A percentile compares a stretch with the other conserved stretches of the same genome.
These are phyloP conservation scores for Trichoderma erinaceum DNA, from an alignment of 495 filamentous ascomycete genomes.

Conservation along the genomic window DNA sequence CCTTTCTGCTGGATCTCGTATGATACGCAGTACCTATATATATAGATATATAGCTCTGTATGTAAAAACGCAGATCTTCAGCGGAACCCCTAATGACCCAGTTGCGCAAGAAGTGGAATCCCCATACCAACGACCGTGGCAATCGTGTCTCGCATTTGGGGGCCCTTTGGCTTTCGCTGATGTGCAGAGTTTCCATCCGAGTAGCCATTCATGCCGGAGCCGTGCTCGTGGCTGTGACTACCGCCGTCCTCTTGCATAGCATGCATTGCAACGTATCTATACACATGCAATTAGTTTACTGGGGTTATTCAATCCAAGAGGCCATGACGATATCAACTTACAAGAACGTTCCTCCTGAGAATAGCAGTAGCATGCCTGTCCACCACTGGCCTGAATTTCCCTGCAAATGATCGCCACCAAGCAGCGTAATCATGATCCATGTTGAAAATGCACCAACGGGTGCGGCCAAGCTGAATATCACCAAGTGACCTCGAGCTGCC, in stretches of 20 bases:
- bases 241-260: constrained; percentile 81
- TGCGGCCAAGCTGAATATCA: constrained; percentile 87
- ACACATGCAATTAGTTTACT: constrained; percentile 19
- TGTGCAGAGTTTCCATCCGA: constrained; percentile 47
- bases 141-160: constrained; percentile 58
- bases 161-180: constrained; percentile 44
- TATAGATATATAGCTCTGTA: neutral
- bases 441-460: constrained; percentile 80
- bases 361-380: constrained; percentile 86
- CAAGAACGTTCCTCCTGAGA: constrained; percentile 94
- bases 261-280: constrained; percentile 95
- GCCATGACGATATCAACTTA: constrained; percentile 40
- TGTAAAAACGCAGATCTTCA: neutral
- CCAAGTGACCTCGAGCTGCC: constrained; percentile 73
- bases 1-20: neutral
- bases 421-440: constrained; percentile 66
- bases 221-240: constrained; percentile 43
- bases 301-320: neutral
- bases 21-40: neutral
- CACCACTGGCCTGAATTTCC: constrained; percentile 59
- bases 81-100: constrained; percentile 53
- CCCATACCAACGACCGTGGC: constrained; percentile 85
- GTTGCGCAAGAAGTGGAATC: constrained; percentile 78
- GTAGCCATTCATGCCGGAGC: constrained; percentile 57
- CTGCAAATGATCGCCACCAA: constrained; percentile 51